Conservation (phyloP, 2,329 filamentous ascomycete species). For the Exophiala aquamarina region DNA sequence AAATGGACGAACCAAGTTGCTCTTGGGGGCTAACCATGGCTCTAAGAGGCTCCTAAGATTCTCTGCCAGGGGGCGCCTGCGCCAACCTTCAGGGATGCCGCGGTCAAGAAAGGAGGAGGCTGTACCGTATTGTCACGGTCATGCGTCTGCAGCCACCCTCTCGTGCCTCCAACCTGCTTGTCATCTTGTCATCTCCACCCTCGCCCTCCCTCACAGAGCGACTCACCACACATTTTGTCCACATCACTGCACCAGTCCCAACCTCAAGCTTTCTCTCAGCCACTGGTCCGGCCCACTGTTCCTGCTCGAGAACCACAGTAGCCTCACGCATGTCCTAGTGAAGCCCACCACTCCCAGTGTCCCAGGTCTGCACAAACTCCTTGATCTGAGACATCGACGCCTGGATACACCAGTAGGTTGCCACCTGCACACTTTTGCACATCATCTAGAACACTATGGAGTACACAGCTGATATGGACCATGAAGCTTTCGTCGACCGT, state of each 20-base stretch:
- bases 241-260: slow-evolving; percentile 1
- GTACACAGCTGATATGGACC: too few relatives aligned
- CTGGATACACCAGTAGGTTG: not conserved
- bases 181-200: too few relatives aligned
- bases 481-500: not conserved
- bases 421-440: not conserved
- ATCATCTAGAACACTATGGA: not conserved
- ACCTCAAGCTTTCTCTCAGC: slow-evolving; percentile 13
- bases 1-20: not conserved
- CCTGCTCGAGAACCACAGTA: too few relatives aligned
- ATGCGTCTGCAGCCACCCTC: not conserved
- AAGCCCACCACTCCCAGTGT: not conserved
- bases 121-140: slow-evolving; percentile 1
- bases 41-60: not conserved
- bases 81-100: slow-evolving; percentile 7
- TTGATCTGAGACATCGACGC: slow-evolving; percentile 23
- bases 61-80: not conserved
- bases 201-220: too few relatives aligned
- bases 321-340: too few relatives aligned
- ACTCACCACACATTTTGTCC: too few relatives aligned
- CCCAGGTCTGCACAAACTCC: too few relatives aligned
- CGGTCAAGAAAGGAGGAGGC: slow-evolving; percentile 14
- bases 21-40: not conserved
- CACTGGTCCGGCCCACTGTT: slow-evolving; percentile 6
- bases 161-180: too few relatives aligned